Evolutionary conservation across 108 stramenopile species (phyloP), one percentile per base, ranked within the genome.

Genomic region (Skeletonema tropicum): DNA sequence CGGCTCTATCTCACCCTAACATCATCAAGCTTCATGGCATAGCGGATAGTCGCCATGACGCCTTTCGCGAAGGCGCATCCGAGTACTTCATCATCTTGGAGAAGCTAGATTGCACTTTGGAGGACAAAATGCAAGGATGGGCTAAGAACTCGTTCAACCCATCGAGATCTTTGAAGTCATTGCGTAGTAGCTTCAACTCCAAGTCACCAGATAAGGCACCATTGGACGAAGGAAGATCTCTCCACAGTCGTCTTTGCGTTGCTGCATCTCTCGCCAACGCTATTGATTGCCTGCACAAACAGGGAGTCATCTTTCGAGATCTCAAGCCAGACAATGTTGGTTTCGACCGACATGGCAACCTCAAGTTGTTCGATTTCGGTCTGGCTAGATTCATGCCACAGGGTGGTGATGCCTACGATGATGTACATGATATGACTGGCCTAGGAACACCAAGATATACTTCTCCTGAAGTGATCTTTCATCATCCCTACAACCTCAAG

Each of bases 51-150:
- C 30, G 21, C 59, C 59, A 60, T 32, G 59, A 60, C 3, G 3
- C 59, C 59, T 60, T 60, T 32, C 5, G 4, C 12, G 59, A 60
- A 3, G 59, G 59, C 25, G 4, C 30, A 29, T 29, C 29, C 5
- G 59, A 76, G 39, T 95, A 89, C 78, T 95, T 95, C 79, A 84
- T 95, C 39, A 70, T 95, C 11, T 71, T 95, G 10, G 94, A 95
- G 66, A 77, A 83, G 49, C 74, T 95, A 6, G 80, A 66, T 5
- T 5, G 63, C 6, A 95, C 94, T 9, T 70, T 95, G 78, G 92
- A 93, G 26, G 26, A 77, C 23, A 86, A 85, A 76, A 78, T 95
- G 42, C 83, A 85, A 69, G 45, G 81, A 3, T 95, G 94, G 94
- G 49, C 90, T 12, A n/a, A 46, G 4, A 71, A 73, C 29, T 60